phyloP scores from a whole-genome alignment of 2,329 filamentous ascomycete genomes.

The Pseudogymnoascus sp. region DNA sequence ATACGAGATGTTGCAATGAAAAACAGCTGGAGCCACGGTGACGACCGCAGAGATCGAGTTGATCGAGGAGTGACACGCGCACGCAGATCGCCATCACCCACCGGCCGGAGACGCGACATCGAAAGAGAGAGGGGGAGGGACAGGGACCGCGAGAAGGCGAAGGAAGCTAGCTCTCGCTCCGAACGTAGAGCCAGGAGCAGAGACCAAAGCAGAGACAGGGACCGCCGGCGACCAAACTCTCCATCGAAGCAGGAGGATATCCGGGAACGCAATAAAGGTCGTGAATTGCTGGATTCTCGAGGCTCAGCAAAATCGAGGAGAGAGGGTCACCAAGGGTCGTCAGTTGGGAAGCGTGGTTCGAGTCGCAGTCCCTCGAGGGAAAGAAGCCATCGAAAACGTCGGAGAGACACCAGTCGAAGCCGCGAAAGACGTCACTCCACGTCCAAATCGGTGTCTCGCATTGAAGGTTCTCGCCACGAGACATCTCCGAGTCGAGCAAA shows the following conservation, averaged over 20 bases:
- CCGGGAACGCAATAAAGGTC: slow-evolving; percentile 27
- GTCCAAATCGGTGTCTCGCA: slow-evolving; percentile 16
- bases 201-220: slow-evolving; percentile 22
- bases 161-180: slow-evolving; percentile 19
- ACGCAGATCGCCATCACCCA: slow-evolving; percentile 30
- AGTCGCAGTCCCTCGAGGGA: slow-evolving; percentile 26
- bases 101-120: slow-evolving; percentile 27
- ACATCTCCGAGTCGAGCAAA: slow-evolving; percentile 23
- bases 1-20: slow-evolving; percentile 35
- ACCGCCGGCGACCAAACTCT: slow-evolving; percentile 23
- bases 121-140: slow-evolving; percentile 26
- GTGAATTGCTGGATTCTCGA: slow-evolving; percentile 29
- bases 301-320: slow-evolving; percentile 26
- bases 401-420: slow-evolving; percentile 24
- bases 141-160: slow-evolving; percentile 25
- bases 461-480: slow-evolving; percentile 22
- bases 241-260: slow-evolving; percentile 25
- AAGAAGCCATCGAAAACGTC: slow-evolving; percentile 27
- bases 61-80: slow-evolving; percentile 30
- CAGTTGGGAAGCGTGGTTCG: slow-evolving; percentile 27
- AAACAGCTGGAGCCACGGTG: slow-evolving; percentile 34
- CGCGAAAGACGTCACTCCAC: slow-evolving; percentile 21
- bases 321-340: slow-evolving; percentile 23
- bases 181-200: slow-evolving; percentile 21
- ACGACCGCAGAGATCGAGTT: slow-evolving; percentile 35